phyloP scores from a whole-genome alignment of 2,329 filamentous ascomycete genomes.

The Cryphonectria japonica region DNA sequence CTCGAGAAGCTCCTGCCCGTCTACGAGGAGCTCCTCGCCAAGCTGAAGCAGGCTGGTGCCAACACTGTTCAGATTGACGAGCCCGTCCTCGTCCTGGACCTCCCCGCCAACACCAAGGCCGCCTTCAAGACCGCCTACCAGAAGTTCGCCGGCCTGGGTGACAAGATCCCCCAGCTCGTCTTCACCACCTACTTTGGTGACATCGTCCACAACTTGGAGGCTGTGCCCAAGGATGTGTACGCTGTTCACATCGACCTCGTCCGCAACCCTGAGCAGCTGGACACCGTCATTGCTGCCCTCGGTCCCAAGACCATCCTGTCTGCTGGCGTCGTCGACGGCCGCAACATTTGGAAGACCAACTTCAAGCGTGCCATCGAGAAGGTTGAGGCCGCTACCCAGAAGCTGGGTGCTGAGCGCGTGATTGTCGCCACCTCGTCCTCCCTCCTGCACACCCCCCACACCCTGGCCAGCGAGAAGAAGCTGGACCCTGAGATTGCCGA shows the following conservation, averaged over 20 bases:
- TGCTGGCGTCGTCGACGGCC: constrained; percentile 94
- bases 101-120: constrained; percentile 86
- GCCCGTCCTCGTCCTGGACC: constrained; percentile 94
- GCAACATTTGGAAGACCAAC: constrained; percentile 99
- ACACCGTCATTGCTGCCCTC: constrained; percentile 79
- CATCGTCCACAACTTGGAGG: constrained; percentile 97
- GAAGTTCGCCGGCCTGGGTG: constrained; percentile 77
- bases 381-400: constrained; percentile 86
- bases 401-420: constrained; percentile 96
- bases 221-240: constrained; percentile 77
- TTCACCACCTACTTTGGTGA: constrained; percentile 99
- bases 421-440: constrained; percentile 97
- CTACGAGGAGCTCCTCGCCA: constrained; percentile 88
- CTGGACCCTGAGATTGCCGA: constrained; percentile 90
- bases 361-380: constrained; percentile 92
- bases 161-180: constrained; percentile 83
- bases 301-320: constrained; percentile 90
- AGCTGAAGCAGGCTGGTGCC: constrained; percentile 95
- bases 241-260: constrained; percentile 95
- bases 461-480: constrained; percentile 97
- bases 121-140: constrained; percentile 98
- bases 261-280: constrained; percentile 96
- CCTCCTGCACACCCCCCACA: constrained; percentile 97
- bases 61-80: constrained; percentile 98
- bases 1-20: constrained; percentile 91